Percentiles rank a stretch among this genome's conserved stretches.
Evolutionary conservation across 805 yeast genomes (phyloP).

Genomic region (Blastobotrys muscicola): DNA sequence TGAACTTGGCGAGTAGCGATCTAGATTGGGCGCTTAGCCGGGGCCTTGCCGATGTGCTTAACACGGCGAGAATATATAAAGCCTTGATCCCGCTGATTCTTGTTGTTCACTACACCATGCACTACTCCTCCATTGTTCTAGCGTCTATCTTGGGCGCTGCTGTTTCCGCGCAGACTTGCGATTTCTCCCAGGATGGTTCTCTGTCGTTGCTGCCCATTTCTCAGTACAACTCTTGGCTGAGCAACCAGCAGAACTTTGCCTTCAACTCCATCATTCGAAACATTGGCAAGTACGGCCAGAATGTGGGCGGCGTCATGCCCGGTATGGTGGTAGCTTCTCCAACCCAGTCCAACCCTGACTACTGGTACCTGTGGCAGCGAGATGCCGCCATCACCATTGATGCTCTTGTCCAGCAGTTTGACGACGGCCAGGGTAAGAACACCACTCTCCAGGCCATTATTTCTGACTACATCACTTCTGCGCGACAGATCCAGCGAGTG

Average conservation of each 20-base stretch:
- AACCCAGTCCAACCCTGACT: conserved; percentile 59
- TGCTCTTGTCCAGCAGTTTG: conserved; percentile 47
- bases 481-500: conserved; percentile 51
- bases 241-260: conserved; percentile 33
- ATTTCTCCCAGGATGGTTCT: too few relatives aligned
- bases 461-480: conserved; percentile 54
- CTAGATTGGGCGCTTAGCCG: too few relatives aligned
- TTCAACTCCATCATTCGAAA: conserved; percentile 42
- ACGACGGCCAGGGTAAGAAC: conserved; percentile 30
- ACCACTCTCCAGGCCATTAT: conserved; percentile 27
- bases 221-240: conserved; percentile 33
- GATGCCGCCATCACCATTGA: conserved; percentile 70
- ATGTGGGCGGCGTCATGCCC: conserved; percentile 32
- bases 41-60: too few relatives aligned
- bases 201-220: too few relatives aligned
- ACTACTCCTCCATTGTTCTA: too few relatives aligned
- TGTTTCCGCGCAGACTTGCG: too few relatives aligned
- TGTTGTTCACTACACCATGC: too few relatives aligned
- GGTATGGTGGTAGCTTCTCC: conserved; percentile 88
- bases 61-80: too few relatives aligned
- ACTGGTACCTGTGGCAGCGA: conserved; percentile 84
- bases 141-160: too few relatives aligned
- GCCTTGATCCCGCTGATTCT: too few relatives aligned
- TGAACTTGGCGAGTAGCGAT: too few relatives aligned
- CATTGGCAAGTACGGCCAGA: conserved; percentile 42